A percentile compares a stretch with the other conserved stretches of the same genome.
These are phyloP conservation scores for Primulina eburnea DNA, from an alignment of 257 asterid species.

Conservation along the genomic window DNA sequence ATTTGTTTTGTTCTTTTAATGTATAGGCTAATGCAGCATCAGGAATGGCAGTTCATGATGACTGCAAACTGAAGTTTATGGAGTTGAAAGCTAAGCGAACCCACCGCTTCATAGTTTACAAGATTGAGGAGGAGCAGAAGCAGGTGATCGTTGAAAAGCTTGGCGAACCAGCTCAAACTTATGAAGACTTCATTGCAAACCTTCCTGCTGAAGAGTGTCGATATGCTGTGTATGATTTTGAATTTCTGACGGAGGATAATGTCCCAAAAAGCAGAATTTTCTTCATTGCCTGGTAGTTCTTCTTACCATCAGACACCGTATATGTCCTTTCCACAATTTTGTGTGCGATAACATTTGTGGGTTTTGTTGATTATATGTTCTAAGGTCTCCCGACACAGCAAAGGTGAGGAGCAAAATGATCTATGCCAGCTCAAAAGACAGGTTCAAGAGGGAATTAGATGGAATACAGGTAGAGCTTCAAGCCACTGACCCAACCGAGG, in stretches of 20 bases:
- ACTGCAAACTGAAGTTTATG: conserved; percentile 44
- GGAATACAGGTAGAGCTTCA: conserved; percentile 52
- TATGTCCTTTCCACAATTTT: background rate
- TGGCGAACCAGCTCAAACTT: conserved; percentile 40
- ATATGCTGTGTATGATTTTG: conserved; percentile 41
- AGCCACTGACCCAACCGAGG: conserved; percentile 53
- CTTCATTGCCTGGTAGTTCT: conserved; percentile 41
- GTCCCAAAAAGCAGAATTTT: conserved; percentile 45
- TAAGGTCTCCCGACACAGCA: conserved; percentile 51
- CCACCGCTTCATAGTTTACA: conserved; percentile 39
- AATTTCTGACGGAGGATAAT: conserved; percentile 36
- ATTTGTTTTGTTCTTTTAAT: background rate
- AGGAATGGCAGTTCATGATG: conserved; percentile 48
- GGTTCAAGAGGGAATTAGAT: conserved; percentile 52
- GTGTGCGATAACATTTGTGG: background rate
- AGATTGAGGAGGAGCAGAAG: conserved; percentile 50
- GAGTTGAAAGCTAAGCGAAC: conserved; percentile 43
- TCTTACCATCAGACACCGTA: background rate
- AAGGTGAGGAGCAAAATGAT: conserved; percentile 55
- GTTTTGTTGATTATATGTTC: conserved; percentile 1
- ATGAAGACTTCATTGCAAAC: conserved; percentile 34
- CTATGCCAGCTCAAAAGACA: conserved; percentile 49
- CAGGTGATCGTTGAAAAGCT: conserved; percentile 43
- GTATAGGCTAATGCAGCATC: conserved; percentile 44
- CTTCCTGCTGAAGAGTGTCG: conserved; percentile 47